These are phyloP conservation scores for Funneliformis caledonium DNA, from an alignment of 371 early-diverging fungal genomes.

Conservation along the genomic window DNA sequence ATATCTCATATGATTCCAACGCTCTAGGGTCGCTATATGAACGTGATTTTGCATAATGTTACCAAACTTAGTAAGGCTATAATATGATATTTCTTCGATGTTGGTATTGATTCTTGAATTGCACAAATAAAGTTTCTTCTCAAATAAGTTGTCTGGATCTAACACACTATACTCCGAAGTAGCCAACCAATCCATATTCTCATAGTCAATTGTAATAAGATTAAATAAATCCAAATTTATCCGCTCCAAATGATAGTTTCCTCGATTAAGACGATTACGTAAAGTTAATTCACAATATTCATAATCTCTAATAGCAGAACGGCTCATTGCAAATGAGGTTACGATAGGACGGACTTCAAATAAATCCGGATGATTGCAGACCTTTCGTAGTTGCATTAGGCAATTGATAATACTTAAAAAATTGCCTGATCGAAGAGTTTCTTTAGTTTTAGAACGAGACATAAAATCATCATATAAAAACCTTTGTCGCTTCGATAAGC, in stretches of 20 bases:
- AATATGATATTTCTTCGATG: slow-evolving; percentile 44
- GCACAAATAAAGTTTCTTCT: slow-evolving; percentile 44
- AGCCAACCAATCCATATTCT: slow-evolving; percentile 47
- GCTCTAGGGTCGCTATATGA: slow-evolving; percentile 38
- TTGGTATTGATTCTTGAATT: background rate
- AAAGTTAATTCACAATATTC: slow-evolving; percentile 53
- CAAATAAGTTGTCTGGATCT: slow-evolving; percentile 53
- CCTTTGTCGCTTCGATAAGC: slow-evolving; percentile 81
- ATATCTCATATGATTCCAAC: slow-evolving; percentile 50
- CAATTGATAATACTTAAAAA: slow-evolving; percentile 88
- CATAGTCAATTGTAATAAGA: slow-evolving; percentile 50
- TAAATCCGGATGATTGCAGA: slow-evolving; percentile 96
- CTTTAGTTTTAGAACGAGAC: slow-evolving; percentile 80
- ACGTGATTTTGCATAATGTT: slow-evolving; percentile 47
- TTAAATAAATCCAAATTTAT: slow-evolving; percentile 56
- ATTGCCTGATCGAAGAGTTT: slow-evolving; percentile 74
- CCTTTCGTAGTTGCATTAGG: slow-evolving; percentile 96
- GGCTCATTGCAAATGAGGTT: slow-evolving; percentile 76
- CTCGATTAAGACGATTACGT: slow-evolving; percentile 52
- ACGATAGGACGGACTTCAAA: slow-evolving; percentile 89
- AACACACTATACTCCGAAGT: slow-evolving; percentile 48
- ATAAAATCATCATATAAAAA: slow-evolving; percentile 88
- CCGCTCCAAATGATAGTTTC: slow-evolving; percentile 42
- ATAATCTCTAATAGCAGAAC: slow-evolving; percentile 53
- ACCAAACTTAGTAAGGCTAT: slow-evolving; percentile 50